phyloP scores from a whole-genome alignment of 2,329 filamentous ascomycete species.

The Trichoderma cornu-damae region DNA sequence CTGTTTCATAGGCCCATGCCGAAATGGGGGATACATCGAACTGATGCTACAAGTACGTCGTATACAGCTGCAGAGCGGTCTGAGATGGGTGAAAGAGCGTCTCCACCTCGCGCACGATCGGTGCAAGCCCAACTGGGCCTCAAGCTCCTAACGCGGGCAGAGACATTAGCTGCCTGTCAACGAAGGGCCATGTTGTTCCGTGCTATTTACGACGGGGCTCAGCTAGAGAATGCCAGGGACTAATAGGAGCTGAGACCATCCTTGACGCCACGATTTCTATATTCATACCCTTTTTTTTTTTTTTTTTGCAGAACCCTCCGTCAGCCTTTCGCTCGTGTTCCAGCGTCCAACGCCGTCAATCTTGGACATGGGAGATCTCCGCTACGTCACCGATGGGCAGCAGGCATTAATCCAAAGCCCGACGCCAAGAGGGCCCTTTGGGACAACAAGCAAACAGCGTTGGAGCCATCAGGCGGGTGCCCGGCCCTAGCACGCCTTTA shows the following conservation, averaged over 20 bases:
- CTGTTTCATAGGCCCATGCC: constrained; percentile 3
- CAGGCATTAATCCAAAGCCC: constrained; percentile 9
- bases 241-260: background rate
- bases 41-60: constrained; percentile 10
- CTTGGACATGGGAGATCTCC: background rate
- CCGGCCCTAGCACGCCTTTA: constrained; percentile 12
- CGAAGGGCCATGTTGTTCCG: background rate
- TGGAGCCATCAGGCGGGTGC: constrained; percentile 1
- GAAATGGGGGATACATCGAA: constrained; percentile 5
- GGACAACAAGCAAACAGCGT: constrained; percentile 10
- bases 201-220: constrained; percentile 6
- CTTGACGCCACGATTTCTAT: constrained; percentile 7
- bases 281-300: background rate
- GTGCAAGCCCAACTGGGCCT: constrained; percentile 15
- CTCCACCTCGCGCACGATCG: constrained; percentile 12
- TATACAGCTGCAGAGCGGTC: constrained; percentile 16
- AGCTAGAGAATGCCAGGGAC: background rate
- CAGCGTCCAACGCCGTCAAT: background rate
- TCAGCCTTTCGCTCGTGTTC: background rate
- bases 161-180: background rate
- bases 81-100: constrained; percentile 16
- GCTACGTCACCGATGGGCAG: constrained; percentile 17
- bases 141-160: constrained; percentile 13
- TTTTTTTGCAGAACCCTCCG: background rate
- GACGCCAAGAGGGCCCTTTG: constrained; percentile 9